Base-by-base conservation (phyloP, 257 asterid genomes). In the Solanum pinnatisectum region DNA sequence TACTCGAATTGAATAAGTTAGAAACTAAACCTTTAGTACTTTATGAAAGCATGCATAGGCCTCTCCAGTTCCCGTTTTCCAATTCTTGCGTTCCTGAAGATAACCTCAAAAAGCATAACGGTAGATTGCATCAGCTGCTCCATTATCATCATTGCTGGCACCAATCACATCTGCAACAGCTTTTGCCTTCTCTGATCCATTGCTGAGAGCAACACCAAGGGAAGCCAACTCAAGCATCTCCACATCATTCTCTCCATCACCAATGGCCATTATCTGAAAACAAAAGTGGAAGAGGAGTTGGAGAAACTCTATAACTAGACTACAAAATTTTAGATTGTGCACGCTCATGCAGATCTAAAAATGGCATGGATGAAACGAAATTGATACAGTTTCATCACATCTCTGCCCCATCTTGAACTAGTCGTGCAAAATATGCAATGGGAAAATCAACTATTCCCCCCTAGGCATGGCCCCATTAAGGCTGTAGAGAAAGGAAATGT, bases 171-270 rank as follows among this genome's bases (percentile, higher is more conserved):
- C 89, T 3, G 99, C 99, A 16, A 87, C 95, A 39, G 96, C 95
- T 92, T 96, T 97, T 82, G 99, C 94, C 94, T 97, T 94, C 87
- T 95, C 96, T 25, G 99, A 94, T 81, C 99, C 99, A 59, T 97
- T 97, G 88, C 96, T 93, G 23, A 97, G 91, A 84, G 98, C 99
- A 42, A 97, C 94, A 35, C 99, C 99, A 20, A 97, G 92, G 78
- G 98, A 94, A 86, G 96, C 99, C 92, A 97, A 90, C 92, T 96
- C 87, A 25, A 97, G 98, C 99, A 97, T 97, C 94, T 97, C 99
- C 46, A 97, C 94, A 37, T 97, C 99, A 88, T 97, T 97, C 91
- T 97, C 99, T 59, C 99, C 99, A 84, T 97, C 99, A 32, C 99
- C 99, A 71, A 97, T 94, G 36, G 99, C 99, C 99, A 97, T 97